Conservation (phyloP, 768 basidiomycete species). For the Termitomyces sp. region DNA sequence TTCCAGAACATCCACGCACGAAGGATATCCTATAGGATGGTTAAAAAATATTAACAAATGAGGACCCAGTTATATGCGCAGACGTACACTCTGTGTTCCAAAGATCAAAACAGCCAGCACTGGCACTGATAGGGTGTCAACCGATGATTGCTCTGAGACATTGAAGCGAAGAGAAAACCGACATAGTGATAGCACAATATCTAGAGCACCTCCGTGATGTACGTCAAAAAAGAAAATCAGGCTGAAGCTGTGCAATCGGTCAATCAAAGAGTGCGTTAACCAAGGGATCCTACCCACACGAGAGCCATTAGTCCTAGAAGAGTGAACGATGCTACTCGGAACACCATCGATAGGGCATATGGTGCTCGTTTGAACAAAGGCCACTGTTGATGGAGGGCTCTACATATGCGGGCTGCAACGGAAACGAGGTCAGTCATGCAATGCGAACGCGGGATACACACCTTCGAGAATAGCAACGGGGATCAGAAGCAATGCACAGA, state of each 20-base stretch:
- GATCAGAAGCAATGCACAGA: neutral
- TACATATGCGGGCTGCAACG: neutral
- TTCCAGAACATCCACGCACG: neutral
- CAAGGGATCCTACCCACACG: neutral
- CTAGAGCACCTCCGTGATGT: neutral
- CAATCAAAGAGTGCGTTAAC: neutral
- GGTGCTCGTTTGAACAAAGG: neutral
- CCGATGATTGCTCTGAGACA: too few relatives aligned
- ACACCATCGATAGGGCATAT: neutral
- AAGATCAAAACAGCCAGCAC: neutral
- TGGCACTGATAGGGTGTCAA: neutral
- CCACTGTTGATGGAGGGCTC: neutral
- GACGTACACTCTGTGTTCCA: neutral
- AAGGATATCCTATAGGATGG: neutral
- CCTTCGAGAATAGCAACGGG: neutral
- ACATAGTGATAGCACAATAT: neutral
- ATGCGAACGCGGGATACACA: neutral
- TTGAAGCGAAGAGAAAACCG: neutral
- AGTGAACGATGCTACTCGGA: neutral
- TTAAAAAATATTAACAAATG: neutral
- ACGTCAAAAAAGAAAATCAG: neutral
- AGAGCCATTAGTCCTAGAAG: neutral
- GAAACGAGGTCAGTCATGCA: too few relatives aligned
- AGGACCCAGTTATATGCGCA: neutral
- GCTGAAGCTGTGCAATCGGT: neutral